Conservation (phyloP, 176 grass and related monocot species). For the Dactylis glomerata region DNA sequence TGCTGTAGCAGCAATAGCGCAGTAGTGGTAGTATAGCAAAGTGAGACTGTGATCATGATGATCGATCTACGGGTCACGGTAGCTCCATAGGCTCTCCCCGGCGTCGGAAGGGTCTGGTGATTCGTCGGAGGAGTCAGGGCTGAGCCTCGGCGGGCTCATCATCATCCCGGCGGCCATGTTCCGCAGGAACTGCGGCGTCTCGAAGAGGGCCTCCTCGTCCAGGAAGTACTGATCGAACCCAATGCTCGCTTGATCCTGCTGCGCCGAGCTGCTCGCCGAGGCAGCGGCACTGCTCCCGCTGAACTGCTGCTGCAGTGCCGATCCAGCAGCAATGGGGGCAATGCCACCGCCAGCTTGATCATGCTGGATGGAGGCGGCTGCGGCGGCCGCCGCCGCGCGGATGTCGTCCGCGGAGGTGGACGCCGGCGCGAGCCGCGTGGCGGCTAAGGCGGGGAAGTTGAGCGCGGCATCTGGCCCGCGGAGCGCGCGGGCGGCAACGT, state of each 20-base stretch:
- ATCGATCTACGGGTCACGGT: conserved; percentile 46
- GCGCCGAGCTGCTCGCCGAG: background rate
- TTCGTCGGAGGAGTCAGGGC: conserved; percentile 46
- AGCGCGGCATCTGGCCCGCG: conserved; percentile 69
- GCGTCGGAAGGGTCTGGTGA: conserved; percentile 46
- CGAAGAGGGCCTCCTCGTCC: conserved; percentile 91
- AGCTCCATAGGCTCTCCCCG: conserved; percentile 66
- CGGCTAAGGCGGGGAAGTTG: conserved; percentile 65
- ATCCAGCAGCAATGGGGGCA: too few relatives aligned
- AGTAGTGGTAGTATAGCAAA: too few relatives aligned
- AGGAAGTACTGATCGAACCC: conserved; percentile 37
- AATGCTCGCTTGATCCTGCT: background rate
- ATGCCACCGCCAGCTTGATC: background rate
- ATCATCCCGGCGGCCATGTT: conserved; percentile 97
- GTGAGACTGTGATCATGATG: too few relatives aligned
- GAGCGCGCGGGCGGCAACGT: conserved; percentile 69
- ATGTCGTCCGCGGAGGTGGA: conserved; percentile 76
- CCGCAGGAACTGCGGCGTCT: conserved; percentile 72
- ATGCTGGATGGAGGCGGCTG: conserved; percentile 23
- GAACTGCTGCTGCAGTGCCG: conserved; percentile 1
- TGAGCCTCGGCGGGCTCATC: conserved; percentile 83
- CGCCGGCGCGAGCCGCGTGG: conserved; percentile 40
- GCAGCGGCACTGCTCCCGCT: background rate
- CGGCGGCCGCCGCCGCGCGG: conserved; percentile 55
- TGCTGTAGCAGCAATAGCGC: background rate